A percentile compares a stretch with the other conserved stretches of the same genome.
phyloP scores from a whole-genome alignment of 257 asterid genomes.

The Cordia subcordata region DNA sequence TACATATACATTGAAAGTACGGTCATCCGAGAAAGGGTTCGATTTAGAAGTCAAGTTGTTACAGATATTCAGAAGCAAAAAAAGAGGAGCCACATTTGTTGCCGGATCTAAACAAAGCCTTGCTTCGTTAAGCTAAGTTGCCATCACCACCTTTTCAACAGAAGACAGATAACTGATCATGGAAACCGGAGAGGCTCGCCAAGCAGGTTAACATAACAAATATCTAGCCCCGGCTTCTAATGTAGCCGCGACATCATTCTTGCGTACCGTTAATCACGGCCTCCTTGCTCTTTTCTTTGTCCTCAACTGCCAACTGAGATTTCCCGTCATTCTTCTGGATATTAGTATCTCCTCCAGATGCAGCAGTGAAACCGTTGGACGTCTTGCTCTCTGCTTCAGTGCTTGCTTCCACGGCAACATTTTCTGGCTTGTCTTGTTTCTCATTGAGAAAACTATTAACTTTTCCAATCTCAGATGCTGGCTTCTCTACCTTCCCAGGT shows the following conservation, averaged over 20 bases:
- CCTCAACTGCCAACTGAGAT: slow-evolving; percentile 19
- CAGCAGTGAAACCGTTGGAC: slow-evolving; percentile 13
- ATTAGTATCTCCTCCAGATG: slow-evolving; percentile 17
- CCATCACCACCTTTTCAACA: slow-evolving; percentile 20
- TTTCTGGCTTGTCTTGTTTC: slow-evolving; percentile 17
- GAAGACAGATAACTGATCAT: too few species aligned
- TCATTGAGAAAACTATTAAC: slow-evolving; percentile 6
- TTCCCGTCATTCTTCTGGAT: slow-evolving; percentile 8
- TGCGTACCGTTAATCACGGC: neutral
- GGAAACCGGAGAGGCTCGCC: too few species aligned
- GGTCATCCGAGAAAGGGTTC: slow-evolving; percentile 28
- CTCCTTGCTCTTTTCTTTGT: slow-evolving; percentile 30
- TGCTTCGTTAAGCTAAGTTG: slow-evolving; percentile 1
- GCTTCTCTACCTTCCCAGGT: slow-evolving; percentile 8
- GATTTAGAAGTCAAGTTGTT: slow-evolving; percentile 8
- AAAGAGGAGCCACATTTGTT: too few species aligned
- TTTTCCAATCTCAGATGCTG: slow-evolving; percentile 13
- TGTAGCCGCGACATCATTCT: too few species aligned
- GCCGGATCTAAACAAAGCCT: too few species aligned
- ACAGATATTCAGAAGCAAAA: too few species aligned
- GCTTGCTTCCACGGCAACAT: slow-evolving; percentile 3
- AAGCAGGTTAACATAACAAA: too few species aligned
- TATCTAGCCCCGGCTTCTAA: too few species aligned
- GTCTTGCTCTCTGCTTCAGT: slow-evolving; percentile 16
- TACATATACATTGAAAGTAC: slow-evolving; percentile 28